Percentiles rank a stretch among this genome's conserved stretches.
Evolutionary conservation across 805 yeast genomes (phyloP).

Genomic region (Nakazawaea populi): DNA sequence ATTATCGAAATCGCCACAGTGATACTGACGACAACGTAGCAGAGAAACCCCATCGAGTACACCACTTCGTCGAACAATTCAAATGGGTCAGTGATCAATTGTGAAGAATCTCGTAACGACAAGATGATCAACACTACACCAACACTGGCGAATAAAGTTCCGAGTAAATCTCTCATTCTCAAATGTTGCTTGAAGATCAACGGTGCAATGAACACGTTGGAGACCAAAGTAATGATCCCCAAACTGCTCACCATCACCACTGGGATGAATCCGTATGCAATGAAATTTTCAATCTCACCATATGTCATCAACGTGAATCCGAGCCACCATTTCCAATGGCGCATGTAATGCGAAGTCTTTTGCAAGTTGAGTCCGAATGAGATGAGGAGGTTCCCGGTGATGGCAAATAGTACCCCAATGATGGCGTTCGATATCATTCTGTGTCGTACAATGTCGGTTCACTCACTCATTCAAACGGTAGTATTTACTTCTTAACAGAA

Average conservation of each 20-base stretch:
- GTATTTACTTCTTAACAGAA: too few species aligned
- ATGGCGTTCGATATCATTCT: conserved; percentile 9
- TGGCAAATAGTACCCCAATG: conserved; percentile 20
- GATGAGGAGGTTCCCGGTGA: conserved; percentile 21
- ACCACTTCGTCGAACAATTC: conserved; percentile 21
- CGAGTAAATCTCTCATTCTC: conserved; percentile 27
- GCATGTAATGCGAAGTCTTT: conserved; percentile 20
- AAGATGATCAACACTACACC: conserved; percentile 37
- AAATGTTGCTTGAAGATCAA: conserved; percentile 35
- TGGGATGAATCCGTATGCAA: conserved; percentile 44
- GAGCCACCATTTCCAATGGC: conserved; percentile 30
- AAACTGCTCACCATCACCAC: conserved; percentile 42
- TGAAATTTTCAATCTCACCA: conserved; percentile 42
- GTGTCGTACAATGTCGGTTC: not conserved
- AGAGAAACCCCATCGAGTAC: conserved; percentile 17
- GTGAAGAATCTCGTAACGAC: conserved; percentile 22
- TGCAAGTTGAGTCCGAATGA: conserved; percentile 23
- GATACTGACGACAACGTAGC: conserved; percentile 21
- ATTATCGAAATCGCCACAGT: conserved; percentile 4
- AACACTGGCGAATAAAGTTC: conserved; percentile 32
- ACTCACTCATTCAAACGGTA: too few species aligned
- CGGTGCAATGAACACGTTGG: conserved; percentile 42
- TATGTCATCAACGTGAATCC: conserved; percentile 35
- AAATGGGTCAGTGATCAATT: conserved; percentile 19
- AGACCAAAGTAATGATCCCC: conserved; percentile 42